These are phyloP conservation scores for Oidiodendron maius DNA, from an alignment of 495 filamentous ascomycete species.

Conservation along the genomic window DNA sequence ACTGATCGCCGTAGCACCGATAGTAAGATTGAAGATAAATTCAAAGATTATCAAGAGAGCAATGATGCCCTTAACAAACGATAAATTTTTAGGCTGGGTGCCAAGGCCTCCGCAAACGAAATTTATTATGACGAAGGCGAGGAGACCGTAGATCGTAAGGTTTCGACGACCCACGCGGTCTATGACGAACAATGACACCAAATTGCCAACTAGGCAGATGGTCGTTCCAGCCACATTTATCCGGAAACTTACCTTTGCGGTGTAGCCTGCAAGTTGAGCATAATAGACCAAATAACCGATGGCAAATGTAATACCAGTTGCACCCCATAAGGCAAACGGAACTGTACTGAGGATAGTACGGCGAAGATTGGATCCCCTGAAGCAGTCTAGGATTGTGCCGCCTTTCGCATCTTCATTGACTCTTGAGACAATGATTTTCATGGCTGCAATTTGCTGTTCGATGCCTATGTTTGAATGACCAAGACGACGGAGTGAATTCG, in stretches of 20 bases:
- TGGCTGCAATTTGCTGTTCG: slow-evolving; percentile 9
- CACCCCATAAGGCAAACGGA: slow-evolving; percentile 26
- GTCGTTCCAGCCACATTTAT: slow-evolving; percentile 28
- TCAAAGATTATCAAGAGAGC: slow-evolving; percentile 25
- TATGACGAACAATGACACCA: slow-evolving; percentile 27
- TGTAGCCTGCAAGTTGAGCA: no score
- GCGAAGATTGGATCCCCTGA: slow-evolving; percentile 28
- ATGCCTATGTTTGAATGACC: slow-evolving; percentile 10
- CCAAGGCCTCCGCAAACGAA: slow-evolving; percentile 24
- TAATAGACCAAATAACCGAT: no score
- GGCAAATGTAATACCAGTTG: no score
- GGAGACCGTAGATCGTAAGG: slow-evolving; percentile 23
- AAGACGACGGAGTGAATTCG: slow-evolving; percentile 20
- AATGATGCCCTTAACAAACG: slow-evolving; percentile 18
- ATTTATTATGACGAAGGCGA: slow-evolving; percentile 22
- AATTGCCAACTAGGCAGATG: slow-evolving; percentile 26
- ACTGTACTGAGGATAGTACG: slow-evolving; percentile 29
- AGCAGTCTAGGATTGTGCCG: slow-evolving; percentile 29
- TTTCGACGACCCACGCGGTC: slow-evolving; percentile 26
- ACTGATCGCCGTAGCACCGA: slow-evolving; percentile 28
- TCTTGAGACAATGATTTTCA: slow-evolving; percentile 18
- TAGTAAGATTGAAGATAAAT: slow-evolving; percentile 27
- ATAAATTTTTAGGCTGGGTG: slow-evolving; percentile 15
- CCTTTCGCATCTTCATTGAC: slow-evolving; percentile 25
- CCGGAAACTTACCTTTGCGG: slow-evolving; percentile 22